Percentiles rank a stretch among this genome's conserved stretches.
Conservation (phyloP, 768 basidiomycete genomes). For the Lentinula detonsa region DNA sequence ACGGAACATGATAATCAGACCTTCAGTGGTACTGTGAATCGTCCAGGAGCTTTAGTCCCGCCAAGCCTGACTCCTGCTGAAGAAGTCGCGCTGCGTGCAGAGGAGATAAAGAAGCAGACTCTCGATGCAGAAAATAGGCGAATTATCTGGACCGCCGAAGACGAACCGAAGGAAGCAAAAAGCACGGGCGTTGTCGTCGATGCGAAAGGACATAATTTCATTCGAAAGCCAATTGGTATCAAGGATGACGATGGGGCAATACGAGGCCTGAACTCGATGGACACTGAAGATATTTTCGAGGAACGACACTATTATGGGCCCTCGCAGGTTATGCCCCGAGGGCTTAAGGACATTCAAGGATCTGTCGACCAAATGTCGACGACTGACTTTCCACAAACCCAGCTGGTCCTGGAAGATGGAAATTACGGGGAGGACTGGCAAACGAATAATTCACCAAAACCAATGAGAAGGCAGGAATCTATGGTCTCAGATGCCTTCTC, state of each 20-base stretch:
- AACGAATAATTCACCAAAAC: background rate
- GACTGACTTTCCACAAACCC: background rate
- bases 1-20: slow-evolving; percentile 51
- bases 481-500: background rate
- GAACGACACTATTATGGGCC: slow-evolving; percentile 39
- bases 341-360: slow-evolving; percentile 34
- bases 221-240: slow-evolving; percentile 44
- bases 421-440: background rate
- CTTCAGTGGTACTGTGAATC: slow-evolving; percentile 44
- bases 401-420: background rate
- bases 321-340: slow-evolving; percentile 44
- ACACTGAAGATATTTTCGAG: slow-evolving; percentile 26
- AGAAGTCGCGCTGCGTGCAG: slow-evolving; percentile 45
- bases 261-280: slow-evolving; percentile 16
- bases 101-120: slow-evolving; percentile 54
- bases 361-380: background rate
- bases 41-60: slow-evolving; percentile 12
- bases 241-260: slow-evolving; percentile 51
- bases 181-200: slow-evolving; percentile 41
- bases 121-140: slow-evolving; percentile 57
- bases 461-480: background rate
- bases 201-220: slow-evolving; percentile 22
- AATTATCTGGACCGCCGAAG: slow-evolving; percentile 60
- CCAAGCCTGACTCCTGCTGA: slow-evolving; percentile 49
- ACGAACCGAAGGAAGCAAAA: slow-evolving; percentile 39